Conservation (phyloP, 768 basidiomycete genomes). For the Boletus speciosus region DNA sequence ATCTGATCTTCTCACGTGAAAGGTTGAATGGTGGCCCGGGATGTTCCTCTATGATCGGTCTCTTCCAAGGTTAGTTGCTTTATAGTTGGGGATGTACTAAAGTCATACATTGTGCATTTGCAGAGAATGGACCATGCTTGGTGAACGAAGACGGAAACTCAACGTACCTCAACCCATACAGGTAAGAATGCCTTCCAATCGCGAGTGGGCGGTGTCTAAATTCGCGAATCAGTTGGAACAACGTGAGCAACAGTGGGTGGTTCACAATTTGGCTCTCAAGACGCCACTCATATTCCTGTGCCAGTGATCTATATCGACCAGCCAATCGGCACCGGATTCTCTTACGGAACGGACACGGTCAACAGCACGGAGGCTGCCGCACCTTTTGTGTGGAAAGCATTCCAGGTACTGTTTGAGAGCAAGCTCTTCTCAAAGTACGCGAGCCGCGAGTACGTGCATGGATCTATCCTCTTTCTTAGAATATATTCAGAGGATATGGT, state of each 20-base stretch:
- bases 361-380: constrained; percentile 52
- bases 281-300: neutral
- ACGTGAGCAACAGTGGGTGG: constrained; percentile 56
- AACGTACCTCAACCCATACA: constrained; percentile 58
- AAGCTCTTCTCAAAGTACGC: constrained; percentile 47
- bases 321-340: constrained; percentile 65
- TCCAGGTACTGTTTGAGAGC: constrained; percentile 63
- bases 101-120: neutral
- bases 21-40: constrained; percentile 63
- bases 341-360: constrained; percentile 53
- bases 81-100: neutral
- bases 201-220: neutral
- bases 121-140: constrained; percentile 62
- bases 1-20: neutral
- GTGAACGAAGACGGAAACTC: constrained; percentile 53
- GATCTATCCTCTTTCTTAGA: neutral
- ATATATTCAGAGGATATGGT: neutral
- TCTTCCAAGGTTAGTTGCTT: constrained; percentile 52
- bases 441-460: constrained; percentile 46
- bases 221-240: constrained; percentile 55
- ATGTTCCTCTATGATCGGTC: constrained; percentile 60
- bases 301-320: constrained; percentile 71
- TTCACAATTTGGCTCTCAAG: neutral
- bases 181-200: constrained; percentile 31
- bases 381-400: constrained; percentile 56